Evolutionary conservation across 1,139 yeast genomes (phyloP).

Genomic region (Hyphopichia pseudoburtonii): DNA sequence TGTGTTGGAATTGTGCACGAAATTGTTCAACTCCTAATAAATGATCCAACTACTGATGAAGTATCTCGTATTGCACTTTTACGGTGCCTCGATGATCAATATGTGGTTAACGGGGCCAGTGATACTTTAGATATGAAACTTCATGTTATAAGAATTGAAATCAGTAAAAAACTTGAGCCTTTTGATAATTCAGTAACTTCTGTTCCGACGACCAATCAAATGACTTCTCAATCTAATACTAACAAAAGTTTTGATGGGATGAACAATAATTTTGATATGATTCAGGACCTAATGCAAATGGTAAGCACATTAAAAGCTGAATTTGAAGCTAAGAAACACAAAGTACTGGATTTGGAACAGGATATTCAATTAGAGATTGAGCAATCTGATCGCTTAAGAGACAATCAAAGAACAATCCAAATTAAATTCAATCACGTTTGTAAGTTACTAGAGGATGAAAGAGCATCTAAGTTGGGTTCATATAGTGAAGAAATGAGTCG

Average conservation of each 20-base stretch:
- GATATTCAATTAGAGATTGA: conserved; percentile 23
- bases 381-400: conserved; percentile 21
- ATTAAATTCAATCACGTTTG: conserved; percentile 21
- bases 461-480: conserved; percentile 2
- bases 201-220: conserved; percentile 13
- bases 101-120: conserved; percentile 7
- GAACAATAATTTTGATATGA: conserved; percentile 1
- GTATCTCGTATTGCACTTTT: conserved; percentile 18
- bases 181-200: conserved; percentile 12
- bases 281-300: conserved; percentile 13
- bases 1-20: conserved; percentile 21
- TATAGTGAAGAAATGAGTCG: conserved; percentile 11
- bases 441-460: conserved; percentile 11
- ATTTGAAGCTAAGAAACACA: conserved; percentile 20
- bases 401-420: conserved; percentile 18
- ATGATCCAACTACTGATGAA: conserved; percentile 18
- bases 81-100: conserved; percentile 15
- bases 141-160: conserved; percentile 23
- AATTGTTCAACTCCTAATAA: conserved; percentile 21
- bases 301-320: conserved; percentile 23
- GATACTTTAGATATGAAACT: conserved; percentile 24
- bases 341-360: conserved; percentile 21
- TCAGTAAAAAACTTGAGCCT: conserved; percentile 15
- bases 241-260: background rate
- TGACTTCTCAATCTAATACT: background rate